Conservation (phyloP, 345 rosid genomes). For the Iberis pinnata region DNA sequence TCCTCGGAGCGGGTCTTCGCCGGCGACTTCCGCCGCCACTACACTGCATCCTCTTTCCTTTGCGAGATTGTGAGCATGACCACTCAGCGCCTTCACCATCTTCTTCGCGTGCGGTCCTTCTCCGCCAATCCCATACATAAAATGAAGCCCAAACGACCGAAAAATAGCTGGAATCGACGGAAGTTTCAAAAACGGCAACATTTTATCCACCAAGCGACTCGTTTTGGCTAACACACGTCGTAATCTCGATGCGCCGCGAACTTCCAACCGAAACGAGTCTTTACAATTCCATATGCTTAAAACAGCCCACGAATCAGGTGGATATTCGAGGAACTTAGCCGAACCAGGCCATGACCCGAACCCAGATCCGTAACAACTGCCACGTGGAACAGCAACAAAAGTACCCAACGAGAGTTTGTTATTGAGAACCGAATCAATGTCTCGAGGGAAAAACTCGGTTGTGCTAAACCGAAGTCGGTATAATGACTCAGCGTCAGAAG, state of each 20-base stretch:
- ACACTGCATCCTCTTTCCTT: slow-evolving; percentile 55
- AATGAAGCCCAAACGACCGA: slow-evolving; percentile 67
- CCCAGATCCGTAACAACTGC: slow-evolving; percentile 21
- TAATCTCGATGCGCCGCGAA: slow-evolving; percentile 61
- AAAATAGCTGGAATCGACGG: slow-evolving; percentile 84
- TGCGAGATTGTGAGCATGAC: slow-evolving; percentile 74
- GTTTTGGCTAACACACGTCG: slow-evolving; percentile 47
- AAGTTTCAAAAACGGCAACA: slow-evolving; percentile 62
- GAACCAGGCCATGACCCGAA: slow-evolving; percentile 52
- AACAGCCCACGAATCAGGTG: slow-evolving; percentile 86
- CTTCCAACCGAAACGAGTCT: slow-evolving; percentile 62
- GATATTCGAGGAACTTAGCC: slow-evolving; percentile 51
- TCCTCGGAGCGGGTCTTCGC: slow-evolving; percentile 46
- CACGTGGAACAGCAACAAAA: slow-evolving; percentile 78
- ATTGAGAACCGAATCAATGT: slow-evolving; percentile 65
- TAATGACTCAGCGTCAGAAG: slow-evolving; percentile 55
- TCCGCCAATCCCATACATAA: slow-evolving; percentile 80
- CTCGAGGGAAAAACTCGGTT: slow-evolving; percentile 88
- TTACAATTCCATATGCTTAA: slow-evolving; percentile 79
- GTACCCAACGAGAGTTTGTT: slow-evolving; percentile 71
- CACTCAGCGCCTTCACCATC: slow-evolving; percentile 53
- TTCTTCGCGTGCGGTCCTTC: slow-evolving; percentile 59
- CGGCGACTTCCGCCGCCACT: slow-evolving; percentile 77
- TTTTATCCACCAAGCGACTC: slow-evolving; percentile 55
- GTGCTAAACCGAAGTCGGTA: slow-evolving; percentile 68